Percentiles rank a stretch among this genome's conserved stretches.
These are phyloP conservation scores for Neofusicoccum ribis DNA, from an alignment of 2,329 filamentous ascomycete species.

Conservation along the genomic window DNA sequence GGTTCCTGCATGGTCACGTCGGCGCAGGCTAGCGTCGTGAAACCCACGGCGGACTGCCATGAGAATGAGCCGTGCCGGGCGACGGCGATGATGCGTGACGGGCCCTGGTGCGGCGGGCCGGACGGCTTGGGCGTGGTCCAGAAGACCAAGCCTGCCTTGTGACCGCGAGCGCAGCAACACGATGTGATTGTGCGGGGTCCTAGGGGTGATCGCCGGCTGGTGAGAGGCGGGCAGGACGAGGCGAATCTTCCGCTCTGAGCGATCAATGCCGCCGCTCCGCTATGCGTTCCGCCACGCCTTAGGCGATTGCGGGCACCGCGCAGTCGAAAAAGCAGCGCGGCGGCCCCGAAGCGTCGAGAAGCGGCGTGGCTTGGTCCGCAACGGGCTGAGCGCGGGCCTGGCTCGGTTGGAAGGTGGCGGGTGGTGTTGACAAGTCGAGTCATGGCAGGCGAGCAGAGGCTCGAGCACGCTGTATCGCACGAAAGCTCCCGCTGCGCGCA, in stretches of 20 bases:
- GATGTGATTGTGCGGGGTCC: constrained; percentile 14
- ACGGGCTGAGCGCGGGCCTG: constrained; percentile 10
- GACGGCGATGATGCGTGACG: background rate
- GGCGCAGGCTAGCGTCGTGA: background rate
- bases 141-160: constrained; percentile 5
- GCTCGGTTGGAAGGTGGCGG: constrained; percentile 12
- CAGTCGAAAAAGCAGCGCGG: background rate
- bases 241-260: background rate
- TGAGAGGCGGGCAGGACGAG: background rate
- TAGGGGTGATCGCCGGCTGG: constrained; percentile 9
- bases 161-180: constrained; percentile 13
- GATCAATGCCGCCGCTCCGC: background rate
- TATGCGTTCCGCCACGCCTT: background rate
- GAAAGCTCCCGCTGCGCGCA: background rate
- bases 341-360: background rate
- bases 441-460: constrained; percentile 5
- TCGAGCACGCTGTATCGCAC: background rate
- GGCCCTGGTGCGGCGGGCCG: background rate
- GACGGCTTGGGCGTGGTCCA: background rate
- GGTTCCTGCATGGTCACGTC: background rate
- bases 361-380: background rate
- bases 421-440: constrained; percentile 11
- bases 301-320: background rate
- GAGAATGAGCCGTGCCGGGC: background rate
- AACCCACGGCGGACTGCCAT: background rate